A percentile compares a stretch with the other conserved stretches of the same genome.
Evolutionary conservation across 2,329 filamentous ascomycete species (phyloP).

Genomic region (Xylariales sp.): DNA sequence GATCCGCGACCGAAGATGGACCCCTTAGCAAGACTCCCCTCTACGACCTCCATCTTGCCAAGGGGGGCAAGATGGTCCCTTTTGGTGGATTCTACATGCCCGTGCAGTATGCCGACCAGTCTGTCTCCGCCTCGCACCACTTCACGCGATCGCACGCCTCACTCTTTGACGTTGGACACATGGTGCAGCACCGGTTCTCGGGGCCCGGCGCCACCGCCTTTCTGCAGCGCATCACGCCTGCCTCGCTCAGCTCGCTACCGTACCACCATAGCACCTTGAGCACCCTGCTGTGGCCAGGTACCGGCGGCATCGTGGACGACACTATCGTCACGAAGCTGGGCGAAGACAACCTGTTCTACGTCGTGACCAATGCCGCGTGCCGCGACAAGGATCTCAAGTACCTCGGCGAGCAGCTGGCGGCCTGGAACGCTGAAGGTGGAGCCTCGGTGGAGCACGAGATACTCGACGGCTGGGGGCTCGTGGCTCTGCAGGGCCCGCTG

Average conservation of each 20-base stretch:
- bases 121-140: conserved; percentile 78
- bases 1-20: conserved; percentile 6
- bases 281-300: conserved; percentile 72
- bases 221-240: conserved; percentile 79
- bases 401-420: conserved; percentile 63
- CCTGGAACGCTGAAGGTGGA: conserved; percentile 51
- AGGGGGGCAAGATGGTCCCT: conserved; percentile 92
- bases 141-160: conserved; percentile 87
- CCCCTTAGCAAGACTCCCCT: conserved; percentile 63
- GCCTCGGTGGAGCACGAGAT: conserved; percentile 63
- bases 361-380: conserved; percentile 93
- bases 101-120: conserved; percentile 75
- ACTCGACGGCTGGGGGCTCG: conserved; percentile 67
- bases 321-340: conserved; percentile 82
- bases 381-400: conserved; percentile 83
- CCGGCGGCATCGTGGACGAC: conserved; percentile 92
- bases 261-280: conserved; percentile 75
- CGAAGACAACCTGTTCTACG: conserved; percentile 74
- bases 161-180: conserved; percentile 94
- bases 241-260: conserved; percentile 60
- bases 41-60: conserved; percentile 70
- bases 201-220: conserved; percentile 78
- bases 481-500: conserved; percentile 86
- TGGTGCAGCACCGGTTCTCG: conserved; percentile 85
- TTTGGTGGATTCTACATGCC: conserved; percentile 94